phyloP scores from a whole-genome alignment of 1,139 yeast species.

The Lodderomyces orthopsilosis region DNA sequence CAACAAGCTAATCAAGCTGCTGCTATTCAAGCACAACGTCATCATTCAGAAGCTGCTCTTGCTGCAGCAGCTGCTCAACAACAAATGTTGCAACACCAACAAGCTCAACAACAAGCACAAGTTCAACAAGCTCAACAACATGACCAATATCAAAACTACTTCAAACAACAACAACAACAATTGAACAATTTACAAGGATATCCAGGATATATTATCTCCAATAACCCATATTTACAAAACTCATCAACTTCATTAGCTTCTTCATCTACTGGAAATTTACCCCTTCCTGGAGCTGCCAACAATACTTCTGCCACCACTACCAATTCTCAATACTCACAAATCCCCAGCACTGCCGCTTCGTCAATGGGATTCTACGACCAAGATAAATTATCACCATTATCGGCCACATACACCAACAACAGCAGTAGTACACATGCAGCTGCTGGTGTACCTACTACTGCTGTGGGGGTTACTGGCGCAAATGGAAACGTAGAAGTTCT shows the following conservation, averaged over 20 bases:
- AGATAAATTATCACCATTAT: constrained; percentile 16
- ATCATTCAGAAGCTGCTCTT: constrained; percentile 15
- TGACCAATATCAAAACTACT: constrained; percentile 12
- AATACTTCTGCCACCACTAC: constrained; percentile 8
- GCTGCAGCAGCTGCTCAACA: constrained; percentile 3
- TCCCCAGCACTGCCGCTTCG: constrained; percentile 8
- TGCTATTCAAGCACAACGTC: constrained; percentile 32
- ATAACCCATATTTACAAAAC: constrained; percentile 20
- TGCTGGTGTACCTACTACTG: too few relatives aligned
- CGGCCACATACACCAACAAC: constrained; percentile 8
- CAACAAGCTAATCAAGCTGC: constrained; percentile 24
- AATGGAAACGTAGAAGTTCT: background rate
- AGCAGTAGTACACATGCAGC: constrained; percentile 7
- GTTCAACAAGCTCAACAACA: constrained; percentile 17
- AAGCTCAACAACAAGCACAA: constrained; percentile 11
- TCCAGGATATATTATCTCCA: constrained; percentile 17
- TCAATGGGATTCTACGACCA: constrained; percentile 13
- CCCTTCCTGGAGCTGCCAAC: constrained; percentile 8
- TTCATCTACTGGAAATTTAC: constrained; percentile 9
- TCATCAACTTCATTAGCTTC: constrained; percentile 14
- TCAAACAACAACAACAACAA: constrained; percentile 16
- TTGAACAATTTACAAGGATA: constrained; percentile 7
- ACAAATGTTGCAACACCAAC: constrained; percentile 4
- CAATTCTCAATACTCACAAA: too few relatives aligned
- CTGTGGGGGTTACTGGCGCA: too few relatives aligned